Evolutionary conservation across 345 rosid genomes (phyloP), one percentile per base, ranked within the genome.

Genomic region (Eucalyptus tenuipes): DNA sequence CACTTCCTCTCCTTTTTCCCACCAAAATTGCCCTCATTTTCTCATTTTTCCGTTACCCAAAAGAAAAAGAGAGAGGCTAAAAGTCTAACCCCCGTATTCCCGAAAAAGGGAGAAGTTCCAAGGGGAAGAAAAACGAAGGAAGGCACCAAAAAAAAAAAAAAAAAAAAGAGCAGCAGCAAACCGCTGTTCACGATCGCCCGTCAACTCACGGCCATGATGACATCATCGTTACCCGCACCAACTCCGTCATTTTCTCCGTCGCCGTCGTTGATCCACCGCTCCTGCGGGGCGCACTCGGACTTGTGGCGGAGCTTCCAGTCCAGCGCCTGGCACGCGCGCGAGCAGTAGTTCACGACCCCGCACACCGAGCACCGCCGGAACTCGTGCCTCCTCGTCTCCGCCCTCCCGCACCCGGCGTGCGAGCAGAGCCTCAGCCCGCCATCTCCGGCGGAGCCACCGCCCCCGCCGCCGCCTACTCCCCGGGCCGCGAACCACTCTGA

Each of bases 221-320:
- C 86, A 80, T 88, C 86, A 88, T 47, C 89, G 86, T 88, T 44
- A 18, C 44, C 89, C 85, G 80, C 90, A 52, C 86, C 88, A 86
- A 86, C 90, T 68, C 85, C 92, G 27, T 79, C 97, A 90, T 94
- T 90, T 64, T 87, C 97, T 8, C 93, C 94, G 20, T 91, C 96
- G 57, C 91, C 98, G 24, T 88, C 97, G 4, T 92, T 95, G 7
- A 88, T 88, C 97, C 96, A 93, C 82, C 94, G 93, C 90, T 95
- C 97, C 42, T 94, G 93, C 29, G 98, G 97, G 12, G 90, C 92
- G 88, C 99, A 97, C 85, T 96, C 96, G 82, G 92, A 94, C 87
- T 96, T 98, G 86, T 98, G 99, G 18, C 98, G 93, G 52, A 95
- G 92, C 91, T 98, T 98, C 99, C 99, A 97, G 85, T 98, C 99